Evolutionary conservation across 2,329 filamentous ascomycete genomes (phyloP), one percentile per base, ranked within the genome.

Genomic region (Lasiodiplodia theobromae): DNA sequence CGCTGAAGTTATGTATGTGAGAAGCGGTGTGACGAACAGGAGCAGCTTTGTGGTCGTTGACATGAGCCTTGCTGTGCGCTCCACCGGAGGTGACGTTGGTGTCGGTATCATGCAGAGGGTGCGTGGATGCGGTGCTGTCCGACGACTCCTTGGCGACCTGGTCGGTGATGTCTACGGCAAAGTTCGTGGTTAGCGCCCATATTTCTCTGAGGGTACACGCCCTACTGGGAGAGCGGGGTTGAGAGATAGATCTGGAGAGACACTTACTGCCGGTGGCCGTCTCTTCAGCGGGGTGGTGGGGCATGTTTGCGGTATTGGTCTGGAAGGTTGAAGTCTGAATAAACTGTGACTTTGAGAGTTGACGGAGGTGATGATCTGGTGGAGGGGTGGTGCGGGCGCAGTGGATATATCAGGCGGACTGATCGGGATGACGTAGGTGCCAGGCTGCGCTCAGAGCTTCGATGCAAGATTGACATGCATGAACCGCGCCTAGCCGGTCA

Each of bases 111-210:
- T 82, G 81, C 21, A 77, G 68, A 37, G 69, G 51, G 69, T 80
- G 78, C 38, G 74, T 71, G 16, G 73, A 63, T 0, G 78, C 80
- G 12, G 80, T 81, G 69, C 71, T 82, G 25, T 78, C 81, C 74
- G 82, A 77, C 12, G 80, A 82, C 57, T 82, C 80, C 73, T 83
- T 83, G 66, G 81, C 81, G 57, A 83, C 76, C 71, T 81, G 72
- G 74, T 83, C 81, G 75, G 80, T 82, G 72, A 83, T 77, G 79
- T 76, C 81, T 83, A 49, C 11, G 47, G 8, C 5, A 3, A n/a
- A 7, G 1, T n/a, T 31, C 5, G 8, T 18, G 12, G 56, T 68
- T 47, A 68, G 65, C n/a, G n/a, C 21, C 7, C 25, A 12, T 47
- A 16, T 3, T 37, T 63, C 8, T 28, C 6, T 28, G 21, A 52